Base-by-base conservation (phyloP, 202 grass and related monocot species). In the Bolboschoenoplectus hybrid region DNA sequence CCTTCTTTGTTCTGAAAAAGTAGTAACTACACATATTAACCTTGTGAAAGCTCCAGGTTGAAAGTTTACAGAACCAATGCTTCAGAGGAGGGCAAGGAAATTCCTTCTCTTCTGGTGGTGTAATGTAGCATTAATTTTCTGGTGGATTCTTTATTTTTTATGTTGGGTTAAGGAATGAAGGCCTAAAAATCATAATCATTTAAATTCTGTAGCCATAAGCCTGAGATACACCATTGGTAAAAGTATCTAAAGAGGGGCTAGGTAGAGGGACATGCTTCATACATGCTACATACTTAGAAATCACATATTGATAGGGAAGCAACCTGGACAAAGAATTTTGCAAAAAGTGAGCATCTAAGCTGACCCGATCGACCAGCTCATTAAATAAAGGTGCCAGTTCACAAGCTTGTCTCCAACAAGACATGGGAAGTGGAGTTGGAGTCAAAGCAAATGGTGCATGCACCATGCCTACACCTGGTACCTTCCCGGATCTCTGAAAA, bases 331-430 rank as follows among this genome's bases (percentile, higher is more conserved):
- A 87, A 82, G 91, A 90, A 79, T 86, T 81, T 65, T 98, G 95
- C 71, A 98, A 80, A 82, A 98, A 98, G 13, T 92, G 69, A 20
- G 89, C 93, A 87, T 98, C 93, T 84, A 95, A 91, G 84, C 95
- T 98, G 66, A 95, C 91, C 68, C 95, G 91, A 88, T 98, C 95
- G 6, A 95, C 95, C 62, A 98, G 87, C 63, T 95, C 93, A 85
- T 94, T 98, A 84, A 98, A 95, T 67, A 95, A 91, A 49, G 91
- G 88, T 67, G 93, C 91, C 78, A 98, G 55, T n/a, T 95, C 96
- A 34, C 91, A 92, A 4, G 93, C 96, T 81, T 98, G 91, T 65
- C 91, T 91, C 89, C 89, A 98, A 40, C 88, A 88, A 5, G 76
- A 77, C 34, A 47, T 66, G 13, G 96, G 90, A 78, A 98, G 86